A percentile compares a stretch with the other conserved stretches of the same genome.
Evolutionary conservation across 1,284 basidiomycete species (phyloP).

Genomic region (Acaromyces ingoldii): DNA sequence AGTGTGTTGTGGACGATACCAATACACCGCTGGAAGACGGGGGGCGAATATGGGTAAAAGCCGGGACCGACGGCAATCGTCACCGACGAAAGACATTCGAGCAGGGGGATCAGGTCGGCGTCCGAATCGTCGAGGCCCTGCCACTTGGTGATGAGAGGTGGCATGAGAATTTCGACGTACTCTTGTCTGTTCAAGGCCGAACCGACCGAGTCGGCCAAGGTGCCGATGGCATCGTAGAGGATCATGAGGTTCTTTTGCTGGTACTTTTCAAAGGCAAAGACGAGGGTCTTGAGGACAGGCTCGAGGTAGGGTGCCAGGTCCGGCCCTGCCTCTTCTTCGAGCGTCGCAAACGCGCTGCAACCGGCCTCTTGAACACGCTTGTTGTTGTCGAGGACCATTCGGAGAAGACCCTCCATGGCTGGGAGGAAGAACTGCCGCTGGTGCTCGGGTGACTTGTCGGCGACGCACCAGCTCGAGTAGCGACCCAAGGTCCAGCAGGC

Average conservation of each 20-base stretch:
- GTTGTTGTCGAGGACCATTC: conserved; percentile 98
- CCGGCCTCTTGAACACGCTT: conserved; percentile 99
- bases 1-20: conserved; percentile 80
- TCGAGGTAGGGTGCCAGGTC: conserved; percentile 89
- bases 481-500: conserved; percentile 99
- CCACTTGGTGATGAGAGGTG: conserved; percentile 86
- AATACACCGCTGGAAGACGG: conserved; percentile 88
- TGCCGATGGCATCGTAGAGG: conserved; percentile 95
- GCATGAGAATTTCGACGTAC: conserved; percentile 94
- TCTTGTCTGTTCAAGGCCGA: conserved; percentile 74
- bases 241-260: conserved; percentile 99
- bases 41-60: conserved; percentile 81
- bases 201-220: conserved; percentile 92
- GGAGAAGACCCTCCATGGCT: conserved; percentile 93
- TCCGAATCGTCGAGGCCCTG: conserved; percentile 80
- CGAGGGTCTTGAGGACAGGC: conserved; percentile 88
- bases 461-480: conserved; percentile 90
- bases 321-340: conserved; percentile 91
- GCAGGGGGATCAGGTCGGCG: conserved; percentile 82
- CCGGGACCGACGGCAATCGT: conserved; percentile 92
- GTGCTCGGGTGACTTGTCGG: conserved; percentile 75
- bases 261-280: conserved; percentile 94
- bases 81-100: conserved; percentile 89
- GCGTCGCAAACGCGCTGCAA: conserved; percentile 94
- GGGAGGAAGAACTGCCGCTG: conserved; percentile 87